These are phyloP conservation scores for Phytophthora chlamydospora DNA, from an alignment of 352 stramenopile genomes.

Conservation along the genomic window DNA sequence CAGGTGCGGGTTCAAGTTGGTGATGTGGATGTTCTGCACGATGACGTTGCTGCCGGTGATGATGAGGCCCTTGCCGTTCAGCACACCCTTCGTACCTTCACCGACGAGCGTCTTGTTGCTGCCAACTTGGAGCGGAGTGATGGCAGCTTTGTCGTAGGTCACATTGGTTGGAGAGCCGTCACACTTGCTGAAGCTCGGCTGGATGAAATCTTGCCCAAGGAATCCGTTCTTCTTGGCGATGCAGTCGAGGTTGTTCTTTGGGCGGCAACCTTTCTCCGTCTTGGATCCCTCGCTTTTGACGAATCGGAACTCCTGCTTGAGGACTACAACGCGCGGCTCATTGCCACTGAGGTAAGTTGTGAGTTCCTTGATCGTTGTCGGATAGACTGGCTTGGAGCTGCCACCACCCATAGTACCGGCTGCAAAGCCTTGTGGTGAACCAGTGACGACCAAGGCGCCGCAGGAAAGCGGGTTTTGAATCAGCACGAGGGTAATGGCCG, in stretches of 20 bases:
- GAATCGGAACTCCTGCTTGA: conserved; percentile 55
- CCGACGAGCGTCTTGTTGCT: conserved; percentile 4
- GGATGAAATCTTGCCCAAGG: conserved; percentile 51
- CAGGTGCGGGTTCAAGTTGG: conserved; percentile 49
- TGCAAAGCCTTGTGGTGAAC: conserved; percentile 19
- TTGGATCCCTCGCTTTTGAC: conserved; percentile 43
- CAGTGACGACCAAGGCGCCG: conserved; percentile 4
- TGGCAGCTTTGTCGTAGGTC: conserved; percentile 18
- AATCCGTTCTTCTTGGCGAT: conserved; percentile 56
- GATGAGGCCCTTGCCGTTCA: conserved; percentile 41
- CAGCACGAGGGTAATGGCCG: neutral
- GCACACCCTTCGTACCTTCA: conserved; percentile 35
- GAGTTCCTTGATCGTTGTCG: conserved; percentile 47
- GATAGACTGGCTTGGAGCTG: conserved; percentile 36
- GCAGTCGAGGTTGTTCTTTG: conserved; percentile 41
- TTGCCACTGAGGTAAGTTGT: conserved; percentile 37
- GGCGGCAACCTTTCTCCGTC: conserved; percentile 47
- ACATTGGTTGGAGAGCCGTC: conserved; percentile 28
- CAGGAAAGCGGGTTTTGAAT: conserved; percentile 1
- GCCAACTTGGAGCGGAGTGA: conserved; percentile 11
- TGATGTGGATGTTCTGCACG: conserved; percentile 56
- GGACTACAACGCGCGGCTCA: conserved; percentile 44
- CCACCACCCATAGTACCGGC: conserved; percentile 48
- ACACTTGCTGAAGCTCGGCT: conserved; percentile 38
- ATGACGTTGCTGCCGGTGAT: conserved; percentile 49